A percentile compares a stretch with the other conserved stretches of the same genome.
These are phyloP conservation scores for Orbilia oligospora DNA, from an alignment of 2,329 filamentous ascomycete species.

Conservation along the genomic window DNA sequence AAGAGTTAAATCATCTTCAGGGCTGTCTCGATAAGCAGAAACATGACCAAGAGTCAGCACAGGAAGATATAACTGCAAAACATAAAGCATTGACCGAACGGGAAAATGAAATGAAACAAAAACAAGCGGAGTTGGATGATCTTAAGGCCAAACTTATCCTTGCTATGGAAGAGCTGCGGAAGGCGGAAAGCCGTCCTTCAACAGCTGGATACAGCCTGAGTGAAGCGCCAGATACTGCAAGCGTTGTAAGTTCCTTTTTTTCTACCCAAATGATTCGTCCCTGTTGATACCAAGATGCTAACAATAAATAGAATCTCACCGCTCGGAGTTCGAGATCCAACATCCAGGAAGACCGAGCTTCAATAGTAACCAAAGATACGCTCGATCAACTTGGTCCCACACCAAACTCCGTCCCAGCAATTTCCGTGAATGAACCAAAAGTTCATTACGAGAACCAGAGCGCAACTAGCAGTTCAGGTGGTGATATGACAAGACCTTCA, in stretches of 20 bases:
- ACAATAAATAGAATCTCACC: slow-evolving; percentile 10
- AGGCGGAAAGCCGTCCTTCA: slow-evolving; percentile 50
- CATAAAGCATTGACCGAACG: slow-evolving; percentile 40
- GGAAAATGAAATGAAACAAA: slow-evolving; percentile 39
- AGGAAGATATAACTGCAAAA: slow-evolving; percentile 32
- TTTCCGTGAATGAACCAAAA: slow-evolving; percentile 27
- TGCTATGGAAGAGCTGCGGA: slow-evolving; percentile 48
- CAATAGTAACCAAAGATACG: slow-evolving; percentile 23
- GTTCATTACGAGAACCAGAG: slow-evolving; percentile 38
- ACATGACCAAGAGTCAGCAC: slow-evolving; percentile 24
- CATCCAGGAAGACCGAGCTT: slow-evolving; percentile 36
- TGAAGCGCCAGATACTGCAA: slow-evolving; percentile 38
- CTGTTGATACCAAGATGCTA: background rate
- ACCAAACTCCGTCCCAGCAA: slow-evolving; percentile 16
- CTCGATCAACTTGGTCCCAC: slow-evolving; percentile 23
- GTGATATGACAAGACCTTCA: slow-evolving; percentile 47
- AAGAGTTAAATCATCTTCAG: slow-evolving; percentile 43
- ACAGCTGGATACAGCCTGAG: slow-evolving; percentile 37
- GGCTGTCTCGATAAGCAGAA: slow-evolving; percentile 31
- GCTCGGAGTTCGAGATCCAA: slow-evolving; percentile 23
- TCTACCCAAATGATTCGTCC: background rate
- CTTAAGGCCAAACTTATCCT: slow-evolving; percentile 33
- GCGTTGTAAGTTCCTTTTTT: slow-evolving; percentile 21
- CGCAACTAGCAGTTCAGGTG: slow-evolving; percentile 37
- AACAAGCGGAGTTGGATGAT: slow-evolving; percentile 30